Evolutionary conservation across 1,139 yeast species (phyloP).

Genomic region (Eremothecium gossypii): DNA sequence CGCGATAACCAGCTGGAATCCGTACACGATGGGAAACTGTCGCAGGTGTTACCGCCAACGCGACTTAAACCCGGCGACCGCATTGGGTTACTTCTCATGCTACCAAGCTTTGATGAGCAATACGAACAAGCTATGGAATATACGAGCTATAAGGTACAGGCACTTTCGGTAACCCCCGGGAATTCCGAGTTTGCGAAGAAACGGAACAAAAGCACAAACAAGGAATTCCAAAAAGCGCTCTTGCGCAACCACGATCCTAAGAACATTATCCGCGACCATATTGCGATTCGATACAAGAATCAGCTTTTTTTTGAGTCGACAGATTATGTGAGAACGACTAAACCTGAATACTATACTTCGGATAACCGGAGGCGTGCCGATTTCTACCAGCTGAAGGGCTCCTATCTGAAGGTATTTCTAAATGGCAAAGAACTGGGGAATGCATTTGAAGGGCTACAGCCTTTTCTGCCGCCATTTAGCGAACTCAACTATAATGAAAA

Average conservation of each 20-base stretch:
- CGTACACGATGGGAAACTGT: conserved; percentile 40
- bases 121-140: conserved; percentile 31
- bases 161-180: conserved; percentile 10
- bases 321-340: conserved; percentile 66
- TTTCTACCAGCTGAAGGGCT: conserved; percentile 19
- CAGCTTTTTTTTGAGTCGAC: conserved; percentile 76
- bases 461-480: conserved; percentile 71
- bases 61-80: conserved; percentile 64
- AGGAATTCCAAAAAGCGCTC: conserved; percentile 25
- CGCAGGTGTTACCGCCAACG: conserved; percentile 10
- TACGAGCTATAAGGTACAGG: conserved; percentile 25
- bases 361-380: conserved; percentile 22
- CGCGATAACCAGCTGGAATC: conserved; percentile 76
- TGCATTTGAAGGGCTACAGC: conserved; percentile 58
- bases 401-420: conserved; percentile 52
- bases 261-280: conserved; percentile 60
- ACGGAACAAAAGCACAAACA: conserved; percentile 13
- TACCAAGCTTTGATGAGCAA: conserved; percentile 50
- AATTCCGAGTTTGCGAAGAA: conserved; percentile 13
- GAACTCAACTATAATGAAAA: conserved; percentile 38
- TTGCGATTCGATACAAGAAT: conserved; percentile 76
- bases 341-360: conserved; percentile 30
- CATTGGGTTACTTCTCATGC: conserved; percentile 65
- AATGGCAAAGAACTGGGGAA: conserved; percentile 65
- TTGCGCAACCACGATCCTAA: conserved; percentile 22